These are phyloP conservation scores for Hanseniaspora vineae DNA, from an alignment of 805 yeast species.

Conservation along the genomic window DNA sequence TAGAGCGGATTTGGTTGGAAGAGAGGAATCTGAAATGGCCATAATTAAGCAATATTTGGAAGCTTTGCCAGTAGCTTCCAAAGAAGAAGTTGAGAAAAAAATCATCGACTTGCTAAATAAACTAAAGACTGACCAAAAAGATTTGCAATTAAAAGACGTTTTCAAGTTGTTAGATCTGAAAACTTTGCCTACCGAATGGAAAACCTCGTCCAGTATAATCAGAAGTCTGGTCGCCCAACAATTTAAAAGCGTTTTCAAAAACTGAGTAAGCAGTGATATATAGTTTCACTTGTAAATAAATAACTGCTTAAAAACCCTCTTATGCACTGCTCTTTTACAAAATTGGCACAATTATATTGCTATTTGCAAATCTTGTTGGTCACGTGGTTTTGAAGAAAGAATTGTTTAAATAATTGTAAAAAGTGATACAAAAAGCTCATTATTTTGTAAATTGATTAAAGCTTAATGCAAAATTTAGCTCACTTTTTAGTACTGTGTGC, in stretches of 20 bases:
- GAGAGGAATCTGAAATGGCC: slow-evolving; percentile 34
- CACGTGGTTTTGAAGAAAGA: no score
- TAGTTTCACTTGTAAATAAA: not conserved
- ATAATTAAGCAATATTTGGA: slow-evolving; percentile 29
- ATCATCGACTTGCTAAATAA: slow-evolving; percentile 17
- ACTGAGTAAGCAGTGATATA: no score
- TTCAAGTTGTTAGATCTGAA: slow-evolving; percentile 8
- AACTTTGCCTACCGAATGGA: slow-evolving; percentile 25
- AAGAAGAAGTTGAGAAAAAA: slow-evolving; percentile 28
- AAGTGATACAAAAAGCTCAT: no score
- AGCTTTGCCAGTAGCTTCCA: slow-evolving; percentile 35
- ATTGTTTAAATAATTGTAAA: no score
- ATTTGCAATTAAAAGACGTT: slow-evolving; percentile 20
- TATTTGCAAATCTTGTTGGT: no score
- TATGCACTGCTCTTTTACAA: no score
- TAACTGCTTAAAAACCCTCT: not conserved
- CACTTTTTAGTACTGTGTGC: no score
- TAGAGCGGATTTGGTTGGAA: slow-evolving; percentile 41
- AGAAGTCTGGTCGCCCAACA: slow-evolving; percentile 21
- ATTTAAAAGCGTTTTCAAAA: slow-evolving; percentile 5
- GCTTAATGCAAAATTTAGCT: no score
- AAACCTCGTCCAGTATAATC: slow-evolving; percentile 22
- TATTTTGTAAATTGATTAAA: no score
- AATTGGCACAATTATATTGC: no score
- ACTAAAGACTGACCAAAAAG: slow-evolving; percentile 12